Conservation (phyloP, 2,329 filamentous ascomycete genomes). For the Calonectria honghensis region DNA sequence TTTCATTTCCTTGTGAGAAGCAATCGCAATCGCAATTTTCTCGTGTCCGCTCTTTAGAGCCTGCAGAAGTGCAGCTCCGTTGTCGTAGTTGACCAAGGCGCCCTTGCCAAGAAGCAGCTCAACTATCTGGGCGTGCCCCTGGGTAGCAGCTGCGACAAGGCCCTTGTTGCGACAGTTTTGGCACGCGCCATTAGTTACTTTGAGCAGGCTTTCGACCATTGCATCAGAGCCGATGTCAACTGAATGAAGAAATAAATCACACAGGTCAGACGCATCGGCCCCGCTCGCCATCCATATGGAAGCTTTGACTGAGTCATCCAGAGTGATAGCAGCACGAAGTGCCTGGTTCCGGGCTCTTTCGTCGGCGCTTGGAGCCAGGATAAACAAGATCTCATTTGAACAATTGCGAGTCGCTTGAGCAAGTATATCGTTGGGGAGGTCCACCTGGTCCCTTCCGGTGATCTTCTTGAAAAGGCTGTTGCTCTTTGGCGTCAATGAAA, state of each 20-base stretch:
- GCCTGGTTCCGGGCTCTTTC: conserved; percentile 31
- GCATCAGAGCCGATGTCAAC: conserved; percentile 16
- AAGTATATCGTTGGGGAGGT: conserved; percentile 30
- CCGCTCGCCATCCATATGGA: conserved; percentile 37
- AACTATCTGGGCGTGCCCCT: conserved; percentile 9
- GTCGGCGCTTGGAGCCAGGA: conserved; percentile 36
- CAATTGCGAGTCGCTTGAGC: conserved; percentile 25
- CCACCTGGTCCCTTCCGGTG: conserved; percentile 18
- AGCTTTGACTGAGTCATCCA: conserved; percentile 24
- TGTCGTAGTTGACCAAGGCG: conserved; percentile 6
- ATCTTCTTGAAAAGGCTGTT: conserved; percentile 14
- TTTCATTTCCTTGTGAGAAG: neutral
- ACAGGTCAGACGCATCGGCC: conserved; percentile 32
- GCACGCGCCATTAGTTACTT: conserved; percentile 24
- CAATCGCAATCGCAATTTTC: conserved; percentile 22
- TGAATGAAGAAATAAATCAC: conserved; percentile 19
- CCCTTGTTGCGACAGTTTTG: conserved; percentile 34
- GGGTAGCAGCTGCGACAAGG: conserved; percentile 7
- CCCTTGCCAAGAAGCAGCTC: conserved; percentile 22
- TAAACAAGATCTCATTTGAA: conserved; percentile 20
- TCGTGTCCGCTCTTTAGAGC: conserved; percentile 5
- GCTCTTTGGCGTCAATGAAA: conserved; percentile 13
- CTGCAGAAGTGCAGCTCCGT: conserved; percentile 12
- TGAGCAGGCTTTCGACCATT: conserved; percentile 31
- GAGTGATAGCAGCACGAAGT: conserved; percentile 38